Percentiles rank a stretch among this genome's conserved stretches.
Conservation (phyloP, 768 basidiomycete genomes). For the Punctularia strigosozonata region DNA sequence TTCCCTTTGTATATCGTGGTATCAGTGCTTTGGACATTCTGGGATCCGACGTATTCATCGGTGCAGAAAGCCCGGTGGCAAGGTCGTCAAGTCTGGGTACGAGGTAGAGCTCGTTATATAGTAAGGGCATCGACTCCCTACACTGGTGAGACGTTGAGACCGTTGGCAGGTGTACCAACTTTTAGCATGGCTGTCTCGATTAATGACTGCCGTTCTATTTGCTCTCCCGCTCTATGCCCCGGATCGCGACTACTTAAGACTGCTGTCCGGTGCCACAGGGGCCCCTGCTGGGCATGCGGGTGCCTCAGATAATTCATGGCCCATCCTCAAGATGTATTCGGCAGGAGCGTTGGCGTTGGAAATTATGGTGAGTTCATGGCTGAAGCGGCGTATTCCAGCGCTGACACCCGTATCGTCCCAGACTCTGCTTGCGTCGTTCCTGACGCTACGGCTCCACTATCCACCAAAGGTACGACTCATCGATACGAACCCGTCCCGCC, state of each 20-base stretch:
- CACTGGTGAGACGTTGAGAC: not conserved
- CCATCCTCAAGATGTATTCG: too few species aligned
- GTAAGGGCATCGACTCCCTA: conserved; percentile 25
- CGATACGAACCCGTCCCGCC: conserved; percentile 28
- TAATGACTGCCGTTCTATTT: conserved; percentile 36
- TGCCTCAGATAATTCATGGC: too few species aligned
- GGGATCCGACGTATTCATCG: conserved; percentile 75
- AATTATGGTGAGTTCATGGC: too few species aligned
- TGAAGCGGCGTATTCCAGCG: too few species aligned
- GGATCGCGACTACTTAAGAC: conserved; percentile 25
- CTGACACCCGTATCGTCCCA: conserved; percentile 21
- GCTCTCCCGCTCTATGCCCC: conserved; percentile 28
- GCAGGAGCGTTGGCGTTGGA: too few species aligned
- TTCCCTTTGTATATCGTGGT: conserved; percentile 24
- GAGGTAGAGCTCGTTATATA: conserved; percentile 51
- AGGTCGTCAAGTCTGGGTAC: conserved; percentile 59
- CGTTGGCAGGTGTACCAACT: conserved; percentile 42
- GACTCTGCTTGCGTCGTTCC: conserved; percentile 40
- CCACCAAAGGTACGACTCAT: conserved; percentile 65
- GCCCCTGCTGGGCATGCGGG: too few species aligned
- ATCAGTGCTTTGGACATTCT: conserved; percentile 70
- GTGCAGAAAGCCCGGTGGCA: conserved; percentile 50
- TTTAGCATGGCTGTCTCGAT: conserved; percentile 43
- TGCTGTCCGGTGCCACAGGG: too few species aligned
- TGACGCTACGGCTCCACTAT: conserved; percentile 48